Base-by-base conservation (phyloP, 2,329 filamentous ascomycete species). In the Alternaria gaisen region DNA sequence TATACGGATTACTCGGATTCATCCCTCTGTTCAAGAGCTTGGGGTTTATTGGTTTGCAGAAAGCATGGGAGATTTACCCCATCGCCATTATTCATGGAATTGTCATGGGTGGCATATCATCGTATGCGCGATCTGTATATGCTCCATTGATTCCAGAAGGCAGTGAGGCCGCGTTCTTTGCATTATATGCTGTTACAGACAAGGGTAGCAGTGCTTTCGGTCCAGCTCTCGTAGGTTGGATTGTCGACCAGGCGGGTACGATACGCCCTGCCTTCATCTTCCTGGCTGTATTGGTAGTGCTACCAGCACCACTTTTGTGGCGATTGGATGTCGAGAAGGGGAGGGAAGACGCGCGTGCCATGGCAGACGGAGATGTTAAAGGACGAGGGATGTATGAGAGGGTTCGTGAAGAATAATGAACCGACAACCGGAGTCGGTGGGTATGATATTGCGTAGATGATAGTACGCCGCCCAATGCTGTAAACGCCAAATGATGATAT, bases 201-300 rank as follows among this genome's bases (percentile, higher is more conserved):
- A 98, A 97, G 78, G 93, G 93, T 0, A 95, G 91, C 20, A 95
- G 91, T 73, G 86, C 97, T 2, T 94, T 97, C 74, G 94, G 94
- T 0, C 94, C 94, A 0, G 90, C 92, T 1, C 92, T 98, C 69
- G 94, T 97, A 0, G 94, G 93, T 0, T 86, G 87, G 30, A 96
- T 97, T 63, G 95, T 96, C 9, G 93, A 97, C 75, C 86, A 71
- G 2, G 72, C 77, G 7, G 80, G 80, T 0, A 80, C 73, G 1
- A 81, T 83, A 30, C 56, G 80, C 18, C 78, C 78, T 1, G 93
- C 93, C 0, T 97, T 98, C 78, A 90, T 90, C 80, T 97, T 97
- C 76, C 81, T 98, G 53, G 92, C 91, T 0, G 83, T 88, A 3
- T 79, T 97, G 53, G 92, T 97, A 3, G 86, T 90, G 10, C 77